Evolutionary conservation across 768 basidiomycete species (phyloP).

Genomic region (Tephrocybe rancida): DNA sequence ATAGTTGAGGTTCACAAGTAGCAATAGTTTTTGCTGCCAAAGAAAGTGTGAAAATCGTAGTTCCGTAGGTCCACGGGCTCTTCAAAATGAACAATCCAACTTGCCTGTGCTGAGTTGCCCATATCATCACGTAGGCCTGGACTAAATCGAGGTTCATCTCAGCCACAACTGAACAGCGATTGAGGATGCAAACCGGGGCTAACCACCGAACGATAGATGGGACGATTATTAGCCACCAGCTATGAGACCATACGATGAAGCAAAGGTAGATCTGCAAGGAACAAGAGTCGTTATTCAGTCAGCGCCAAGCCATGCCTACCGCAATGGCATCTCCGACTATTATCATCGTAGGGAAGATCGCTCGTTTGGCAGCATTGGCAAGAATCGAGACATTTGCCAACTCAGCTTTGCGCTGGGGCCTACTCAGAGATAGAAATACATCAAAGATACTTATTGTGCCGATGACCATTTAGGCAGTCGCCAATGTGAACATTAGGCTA

Average conservation of each 20-base stretch:
- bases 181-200: not conserved
- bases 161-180: not conserved
- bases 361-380: conserved; percentile 7
- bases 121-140: conserved; percentile 1
- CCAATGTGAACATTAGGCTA: not conserved
- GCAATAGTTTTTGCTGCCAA: conserved; percentile 2
- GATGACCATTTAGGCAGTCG: not conserved
- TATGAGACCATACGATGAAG: not conserved
- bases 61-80: conserved; percentile 1
- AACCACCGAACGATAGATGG: not conserved
- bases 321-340: conserved; percentile 11
- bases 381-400: conserved; percentile 5
- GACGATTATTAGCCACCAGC: not conserved
- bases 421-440: not conserved
- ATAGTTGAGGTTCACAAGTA: not conserved
- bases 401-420: not conserved
- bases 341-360: conserved; percentile 10
- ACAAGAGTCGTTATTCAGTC: not conserved
- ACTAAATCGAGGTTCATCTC: too few relatives aligned
- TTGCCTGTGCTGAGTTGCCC: not conserved
- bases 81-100: conserved; percentile 1
- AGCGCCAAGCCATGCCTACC: not conserved
- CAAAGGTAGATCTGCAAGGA: not conserved
- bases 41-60: not conserved
- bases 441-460: not conserved